A percentile compares a stretch with the other conserved stretches of the same genome.
Evolutionary conservation across 2,329 filamentous ascomycete species (phyloP).

Genomic region (Dryadomyces quercivorus): DNA sequence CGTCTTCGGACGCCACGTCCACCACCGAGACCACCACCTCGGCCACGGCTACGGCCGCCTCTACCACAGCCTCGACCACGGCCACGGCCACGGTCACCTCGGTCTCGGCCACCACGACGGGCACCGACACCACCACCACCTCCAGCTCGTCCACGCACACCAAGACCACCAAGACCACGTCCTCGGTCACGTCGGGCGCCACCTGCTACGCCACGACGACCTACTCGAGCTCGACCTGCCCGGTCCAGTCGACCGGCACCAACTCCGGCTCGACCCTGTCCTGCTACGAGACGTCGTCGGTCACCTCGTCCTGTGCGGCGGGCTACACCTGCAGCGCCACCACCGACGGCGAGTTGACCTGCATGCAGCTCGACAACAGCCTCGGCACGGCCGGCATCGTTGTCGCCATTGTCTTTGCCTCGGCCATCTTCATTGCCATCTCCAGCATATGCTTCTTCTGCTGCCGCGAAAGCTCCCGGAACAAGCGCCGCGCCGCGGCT

Average conservation of each 20-base stretch:
- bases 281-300: slow-evolving; percentile 26
- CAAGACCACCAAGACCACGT: slow-evolving; percentile 20
- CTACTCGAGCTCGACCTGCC: slow-evolving; percentile 25
- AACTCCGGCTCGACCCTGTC: slow-evolving; percentile 20
- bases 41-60: background rate
- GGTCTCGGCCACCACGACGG: slow-evolving; percentile 6
- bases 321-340: slow-evolving; percentile 33
- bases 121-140: slow-evolving; percentile 20
- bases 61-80: slow-evolving; percentile 7
- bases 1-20: slow-evolving; percentile 6
- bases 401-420: slow-evolving; percentile 34
- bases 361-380: slow-evolving; percentile 26
- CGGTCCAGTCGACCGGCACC: slow-evolving; percentile 24
- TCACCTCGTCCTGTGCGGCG: slow-evolving; percentile 26
- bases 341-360: slow-evolving; percentile 25
- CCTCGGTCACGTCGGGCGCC: slow-evolving; percentile 8
- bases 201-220: slow-evolving; percentile 21
- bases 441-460: slow-evolving; percentile 35
- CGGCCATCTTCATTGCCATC: slow-evolving; percentile 25
- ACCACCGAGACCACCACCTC: slow-evolving; percentile 18
- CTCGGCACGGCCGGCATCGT: slow-evolving; percentile 33
- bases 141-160: slow-evolving; percentile 23
- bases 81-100: slow-evolving; percentile 5
- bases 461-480: slow-evolving; percentile 34
- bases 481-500: slow-evolving; percentile 22